Base-by-base conservation (phyloP, 192 early-diverging fungal species). In the Chytriomyces confervae region DNA sequence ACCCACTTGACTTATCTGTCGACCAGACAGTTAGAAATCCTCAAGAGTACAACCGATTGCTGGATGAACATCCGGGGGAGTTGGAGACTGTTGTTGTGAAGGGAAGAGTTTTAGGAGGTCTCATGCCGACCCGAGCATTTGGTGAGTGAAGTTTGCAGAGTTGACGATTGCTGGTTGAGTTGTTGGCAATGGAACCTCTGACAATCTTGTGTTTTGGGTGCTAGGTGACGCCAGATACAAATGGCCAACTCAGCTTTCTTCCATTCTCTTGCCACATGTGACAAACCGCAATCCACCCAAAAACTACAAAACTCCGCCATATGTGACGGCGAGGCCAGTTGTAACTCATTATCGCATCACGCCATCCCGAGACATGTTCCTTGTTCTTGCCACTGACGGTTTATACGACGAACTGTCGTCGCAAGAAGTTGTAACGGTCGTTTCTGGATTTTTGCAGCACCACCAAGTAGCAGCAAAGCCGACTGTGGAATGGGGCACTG, bases 101-200 rank as follows among this genome's bases (percentile, higher is more conserved):
- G 20, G 85, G 85, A n/a, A 63, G 87, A 6, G 80, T 89, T 2
- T 66, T 89, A 2, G 87, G 87, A 20, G 84, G 87, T 11, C 62
- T 89, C 70, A 85, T 85, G 85, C 87, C 87, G 3, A 85, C 87
- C 3, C 62, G 87, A 7, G 85, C 85, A 6, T 87, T 89, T 80
- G 87, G 86, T 84, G 65, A 75, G 84, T 61, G 0, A n/a, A 27
- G 18, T 2, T 66, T 20, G 20, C 5, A 3, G 16, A 16, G 16
- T 60, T 60, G 16, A n/a, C 57, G 16, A 60, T 20, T 20, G 57
- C 57, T 60, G 57, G 0, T 4, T 16, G 2, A n/a, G 57, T 36
- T 36, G 36, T 36, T 36, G 36, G 36, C 36, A 36, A 1, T 4
- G 36, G 36, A 36, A 36, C 36, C 1, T 36, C 36, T 36, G 57